These are phyloP conservation scores for Rutidosis leptorrhynchoides DNA, from an alignment of 129 eudicot genomes.

Conservation along the genomic window DNA sequence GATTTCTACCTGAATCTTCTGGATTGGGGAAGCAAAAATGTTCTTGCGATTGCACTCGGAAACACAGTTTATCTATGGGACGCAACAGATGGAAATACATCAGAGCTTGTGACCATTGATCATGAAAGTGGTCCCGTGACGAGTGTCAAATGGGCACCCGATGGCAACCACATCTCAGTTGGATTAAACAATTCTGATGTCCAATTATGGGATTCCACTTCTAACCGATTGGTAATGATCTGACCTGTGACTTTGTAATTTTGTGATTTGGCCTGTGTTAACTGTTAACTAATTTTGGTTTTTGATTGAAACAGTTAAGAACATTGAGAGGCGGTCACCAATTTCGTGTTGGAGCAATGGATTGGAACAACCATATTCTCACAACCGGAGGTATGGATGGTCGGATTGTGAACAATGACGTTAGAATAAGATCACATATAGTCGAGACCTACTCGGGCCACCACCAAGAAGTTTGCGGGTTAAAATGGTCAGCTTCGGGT, in stretches of 20 bases:
- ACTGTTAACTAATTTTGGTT: background rate
- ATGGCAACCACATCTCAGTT: slow-evolving; percentile 68
- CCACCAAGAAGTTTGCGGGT: slow-evolving; percentile 87
- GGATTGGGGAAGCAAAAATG: slow-evolving; percentile 91
- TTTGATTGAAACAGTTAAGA: slow-evolving; percentile 53
- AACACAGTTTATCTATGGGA: slow-evolving; percentile 80
- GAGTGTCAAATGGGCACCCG: slow-evolving; percentile 93
- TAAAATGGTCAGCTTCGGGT: slow-evolving; percentile 93
- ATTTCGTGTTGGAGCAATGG: slow-evolving; percentile 84
- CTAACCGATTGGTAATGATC: slow-evolving; percentile 56
- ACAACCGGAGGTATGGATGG: slow-evolving; percentile 96
- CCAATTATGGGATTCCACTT: slow-evolving; percentile 86
- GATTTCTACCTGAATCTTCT: slow-evolving; percentile 78
- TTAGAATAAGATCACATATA: slow-evolving; percentile 56
- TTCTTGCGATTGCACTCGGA: slow-evolving; percentile 82
- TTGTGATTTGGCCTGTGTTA: background rate
- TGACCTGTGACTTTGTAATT: background rate
- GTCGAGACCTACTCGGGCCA: slow-evolving; percentile 78
- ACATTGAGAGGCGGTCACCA: slow-evolving; percentile 71
- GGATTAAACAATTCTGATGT: slow-evolving; percentile 81
- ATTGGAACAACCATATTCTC: slow-evolving; percentile 82
- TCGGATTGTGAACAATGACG: slow-evolving; percentile 77
- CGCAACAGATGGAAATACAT: slow-evolving; percentile 63
- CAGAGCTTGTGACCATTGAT: slow-evolving; percentile 73
- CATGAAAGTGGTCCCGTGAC: slow-evolving; percentile 83